These are phyloP conservation scores for Crucihimalaya himalaica DNA, from an alignment of 345 rosid genomes.

Conservation along the genomic window DNA sequence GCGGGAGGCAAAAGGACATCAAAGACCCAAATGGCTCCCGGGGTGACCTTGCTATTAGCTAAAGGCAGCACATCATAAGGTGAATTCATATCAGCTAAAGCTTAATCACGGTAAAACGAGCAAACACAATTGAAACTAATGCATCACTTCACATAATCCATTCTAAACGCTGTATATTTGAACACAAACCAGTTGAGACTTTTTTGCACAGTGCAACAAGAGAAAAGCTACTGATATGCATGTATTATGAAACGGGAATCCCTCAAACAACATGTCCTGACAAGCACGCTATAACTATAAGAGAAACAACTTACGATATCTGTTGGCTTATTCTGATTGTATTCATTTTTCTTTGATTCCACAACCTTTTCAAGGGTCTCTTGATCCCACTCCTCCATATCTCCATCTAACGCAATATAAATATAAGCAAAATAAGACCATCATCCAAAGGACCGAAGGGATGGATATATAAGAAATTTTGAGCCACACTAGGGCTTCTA, in stretches of 20 bases:
- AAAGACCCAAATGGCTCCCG: constrained; percentile 27
- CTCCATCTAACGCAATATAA: constrained; percentile 41
- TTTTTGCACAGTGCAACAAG: constrained; percentile 4
- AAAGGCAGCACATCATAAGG: constrained; percentile 20
- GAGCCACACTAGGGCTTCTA: constrained; percentile 20
- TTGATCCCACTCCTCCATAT: constrained; percentile 99
- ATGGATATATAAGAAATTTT: neutral
- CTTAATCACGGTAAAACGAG: constrained; percentile 1
- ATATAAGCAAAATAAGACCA: constrained; percentile 19
- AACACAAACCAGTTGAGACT: constrained; percentile 2
- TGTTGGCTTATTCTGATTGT: constrained; percentile 90
- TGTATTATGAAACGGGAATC: neutral
- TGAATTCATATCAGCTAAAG: constrained; percentile 14
- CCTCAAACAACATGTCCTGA: neutral
- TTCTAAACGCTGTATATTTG: neutral
- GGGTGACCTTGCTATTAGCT: constrained; percentile 25
- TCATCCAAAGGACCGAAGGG: neutral
- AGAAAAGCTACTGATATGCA: constrained; percentile 2
- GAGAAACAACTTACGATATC: constrained; percentile 64
- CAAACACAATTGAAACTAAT: neutral
- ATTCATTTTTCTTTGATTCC: constrained; percentile 79
- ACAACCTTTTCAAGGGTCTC: constrained; percentile 90
- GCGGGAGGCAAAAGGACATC: neutral
- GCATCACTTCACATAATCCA: neutral
- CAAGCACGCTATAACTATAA: too few relatives aligned